Evolutionary conservation across 495 filamentous ascomycete genomes (phyloP).

Genomic region (Penicillium fimorum): DNA sequence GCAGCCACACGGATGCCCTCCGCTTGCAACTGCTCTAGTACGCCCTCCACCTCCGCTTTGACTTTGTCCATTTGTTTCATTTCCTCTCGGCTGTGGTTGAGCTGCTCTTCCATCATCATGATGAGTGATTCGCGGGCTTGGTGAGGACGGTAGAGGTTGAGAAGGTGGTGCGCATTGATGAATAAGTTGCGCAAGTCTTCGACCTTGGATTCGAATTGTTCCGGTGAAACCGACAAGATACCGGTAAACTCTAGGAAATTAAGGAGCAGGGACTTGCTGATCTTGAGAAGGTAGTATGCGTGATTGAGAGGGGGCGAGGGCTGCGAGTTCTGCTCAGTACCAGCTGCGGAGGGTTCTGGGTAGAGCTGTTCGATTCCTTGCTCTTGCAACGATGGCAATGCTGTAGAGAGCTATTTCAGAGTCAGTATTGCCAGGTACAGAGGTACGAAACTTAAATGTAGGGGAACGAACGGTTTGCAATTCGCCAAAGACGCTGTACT

Average conservation of each 20-base stretch:
- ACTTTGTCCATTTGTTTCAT: constrained; percentile 71
- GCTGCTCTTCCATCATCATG: constrained; percentile 84
- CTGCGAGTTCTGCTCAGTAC: constrained; percentile 32
- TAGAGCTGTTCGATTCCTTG: constrained; percentile 71
- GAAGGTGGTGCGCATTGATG: constrained; percentile 83
- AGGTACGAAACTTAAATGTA: background rate
- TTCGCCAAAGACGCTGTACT: constrained; percentile 74
- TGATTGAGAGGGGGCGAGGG: constrained; percentile 56
- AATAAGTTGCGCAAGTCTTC: constrained; percentile 74
- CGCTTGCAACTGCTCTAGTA: constrained; percentile 62
- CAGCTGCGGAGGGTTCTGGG: constrained; percentile 43
- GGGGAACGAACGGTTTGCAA: constrained; percentile 53
- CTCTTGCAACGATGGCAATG: constrained; percentile 64
- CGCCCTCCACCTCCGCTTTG: constrained; percentile 67
- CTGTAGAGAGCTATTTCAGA: constrained; percentile 50
- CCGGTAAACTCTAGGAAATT: constrained; percentile 82
- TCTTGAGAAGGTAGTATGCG: constrained; percentile 69
- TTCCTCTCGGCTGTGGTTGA: constrained; percentile 71
- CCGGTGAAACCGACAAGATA: constrained; percentile 62
- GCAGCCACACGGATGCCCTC: constrained; percentile 30
- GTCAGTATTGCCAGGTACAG: background rate
- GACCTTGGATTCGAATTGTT: constrained; percentile 61
- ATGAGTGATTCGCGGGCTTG: constrained; percentile 91
- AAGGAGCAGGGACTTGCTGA: constrained; percentile 78
- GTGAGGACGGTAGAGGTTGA: constrained; percentile 94